These are phyloP conservation scores for Boletus reticulatus DNA, from an alignment of 768 basidiomycete genomes.

Conservation along the genomic window DNA sequence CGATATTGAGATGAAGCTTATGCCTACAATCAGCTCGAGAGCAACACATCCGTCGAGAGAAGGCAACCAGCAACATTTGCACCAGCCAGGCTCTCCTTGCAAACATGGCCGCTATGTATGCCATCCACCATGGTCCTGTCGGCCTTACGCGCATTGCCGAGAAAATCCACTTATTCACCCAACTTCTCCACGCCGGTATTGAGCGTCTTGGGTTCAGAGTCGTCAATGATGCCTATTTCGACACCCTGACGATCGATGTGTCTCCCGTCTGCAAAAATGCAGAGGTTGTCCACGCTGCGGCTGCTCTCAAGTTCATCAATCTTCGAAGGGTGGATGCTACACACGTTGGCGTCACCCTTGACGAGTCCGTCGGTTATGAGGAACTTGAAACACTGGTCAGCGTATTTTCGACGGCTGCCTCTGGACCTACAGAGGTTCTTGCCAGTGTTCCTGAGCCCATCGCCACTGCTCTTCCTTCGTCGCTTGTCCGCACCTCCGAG, in stretches of 20 bases:
- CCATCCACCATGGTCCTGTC: conserved; percentile 91
- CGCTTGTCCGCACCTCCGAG: conserved; percentile 58
- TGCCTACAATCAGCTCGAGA: conserved; percentile 65
- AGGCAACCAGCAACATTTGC: conserved; percentile 98
- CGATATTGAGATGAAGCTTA: conserved; percentile 8
- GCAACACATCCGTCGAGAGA: conserved; percentile 96
- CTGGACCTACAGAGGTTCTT: conserved; percentile 44
- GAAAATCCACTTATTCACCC: conserved; percentile 88
- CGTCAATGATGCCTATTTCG: conserved; percentile 79
- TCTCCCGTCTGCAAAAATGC: conserved; percentile 55
- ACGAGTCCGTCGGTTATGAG: conserved; percentile 79
- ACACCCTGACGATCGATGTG: conserved; percentile 82
- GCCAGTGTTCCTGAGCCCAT: conserved; percentile 46
- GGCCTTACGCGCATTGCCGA: conserved; percentile 83
- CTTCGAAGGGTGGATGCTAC: conserved; percentile 72
- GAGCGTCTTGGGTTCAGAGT: conserved; percentile 73
- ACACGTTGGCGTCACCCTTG: conserved; percentile 85
- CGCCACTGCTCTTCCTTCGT: conserved; percentile 46
- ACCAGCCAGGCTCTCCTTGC: conserved; percentile 97
- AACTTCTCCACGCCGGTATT: conserved; percentile 65
- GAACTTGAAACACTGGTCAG: conserved; percentile 79
- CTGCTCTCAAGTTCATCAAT: conserved; percentile 71
- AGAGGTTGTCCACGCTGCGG: conserved; percentile 64
- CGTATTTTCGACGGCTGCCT: conserved; percentile 71
- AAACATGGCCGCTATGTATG: conserved; percentile 99